Evolutionary conservation across 2,329 filamentous ascomycete species (phyloP).

Genomic region (Talaromyces atroroseus): DNA sequence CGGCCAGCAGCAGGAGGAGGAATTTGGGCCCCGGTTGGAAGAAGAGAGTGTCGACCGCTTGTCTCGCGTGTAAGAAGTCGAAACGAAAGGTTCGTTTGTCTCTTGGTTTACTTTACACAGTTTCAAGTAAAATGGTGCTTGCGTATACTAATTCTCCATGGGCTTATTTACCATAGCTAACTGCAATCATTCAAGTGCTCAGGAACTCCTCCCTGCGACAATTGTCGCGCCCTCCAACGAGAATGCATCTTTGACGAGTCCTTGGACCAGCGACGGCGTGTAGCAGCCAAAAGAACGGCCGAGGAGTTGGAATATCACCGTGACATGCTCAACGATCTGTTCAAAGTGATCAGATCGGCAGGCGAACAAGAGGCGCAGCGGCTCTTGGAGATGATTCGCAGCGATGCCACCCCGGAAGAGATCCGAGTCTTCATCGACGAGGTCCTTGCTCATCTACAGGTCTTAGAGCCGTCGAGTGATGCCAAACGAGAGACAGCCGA

Average conservation of each 20-base stretch:
- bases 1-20: slow-evolving; percentile 11
- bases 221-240: slow-evolving; percentile 31
- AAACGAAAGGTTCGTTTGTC: slow-evolving; percentile 30
- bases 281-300: slow-evolving; percentile 36
- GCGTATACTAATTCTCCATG: too few species aligned
- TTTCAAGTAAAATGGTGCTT: too few species aligned
- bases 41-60: slow-evolving; percentile 36
- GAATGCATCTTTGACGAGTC: slow-evolving; percentile 55
- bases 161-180: neutral
- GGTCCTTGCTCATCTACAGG: slow-evolving; percentile 21
- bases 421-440: slow-evolving; percentile 30
- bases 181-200: slow-evolving; percentile 27
- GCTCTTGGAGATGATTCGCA: slow-evolving; percentile 32
- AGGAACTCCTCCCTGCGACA: slow-evolving; percentile 33
- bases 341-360: slow-evolving; percentile 29
- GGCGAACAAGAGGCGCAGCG: slow-evolving; percentile 24
- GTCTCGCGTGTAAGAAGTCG: slow-evolving; percentile 36
- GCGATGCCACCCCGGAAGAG: slow-evolving; percentile 30
- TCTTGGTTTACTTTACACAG: too few species aligned
- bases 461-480: slow-evolving; percentile 8
- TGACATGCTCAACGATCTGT: slow-evolving; percentile 33
- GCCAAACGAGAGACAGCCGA: slow-evolving; percentile 18
- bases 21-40: slow-evolving; percentile 21
- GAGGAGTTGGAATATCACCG: slow-evolving; percentile 37
- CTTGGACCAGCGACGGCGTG: slow-evolving; percentile 47